Evolutionary conservation across 1,284 basidiomycete genomes (phyloP).

Genomic region (Serendipita sp.): DNA sequence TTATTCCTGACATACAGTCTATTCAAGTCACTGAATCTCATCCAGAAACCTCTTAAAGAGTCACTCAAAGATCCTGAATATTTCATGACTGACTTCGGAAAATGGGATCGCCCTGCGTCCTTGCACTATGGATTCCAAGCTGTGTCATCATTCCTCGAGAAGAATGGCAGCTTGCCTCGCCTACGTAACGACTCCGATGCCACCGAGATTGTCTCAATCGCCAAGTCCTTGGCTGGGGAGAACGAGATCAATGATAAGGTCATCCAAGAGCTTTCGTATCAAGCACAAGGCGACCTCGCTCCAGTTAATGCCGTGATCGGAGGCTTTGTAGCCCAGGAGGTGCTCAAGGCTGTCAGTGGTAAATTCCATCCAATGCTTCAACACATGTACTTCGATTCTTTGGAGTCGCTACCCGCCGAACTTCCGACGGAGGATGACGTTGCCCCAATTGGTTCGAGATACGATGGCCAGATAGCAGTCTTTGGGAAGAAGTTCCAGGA

Average conservation of each 20-base stretch:
- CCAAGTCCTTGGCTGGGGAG: conserved; percentile 66
- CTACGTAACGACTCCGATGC: conserved; percentile 82
- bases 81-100: conserved; percentile 95
- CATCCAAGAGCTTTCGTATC: conserved; percentile 77
- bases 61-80: conserved; percentile 73
- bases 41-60: conserved; percentile 84
- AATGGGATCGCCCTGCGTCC: conserved; percentile 85
- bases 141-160: conserved; percentile 64
- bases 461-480: conserved; percentile 92
- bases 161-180: conserved; percentile 60
- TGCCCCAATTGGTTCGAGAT: conserved; percentile 70
- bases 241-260: conserved; percentile 62
- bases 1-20: not conserved
- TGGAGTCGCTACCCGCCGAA: conserved; percentile 76
- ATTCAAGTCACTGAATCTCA: not conserved
- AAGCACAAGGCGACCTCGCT: conserved; percentile 85
- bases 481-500: conserved; percentile 90
- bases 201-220: conserved; percentile 49
- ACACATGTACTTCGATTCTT: conserved; percentile 92
- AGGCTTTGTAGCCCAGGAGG: conserved; percentile 96
- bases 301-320: conserved; percentile 91
- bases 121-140: conserved; percentile 95
- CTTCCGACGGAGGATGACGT: conserved; percentile 78
- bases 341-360: conserved; percentile 91
- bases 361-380: conserved; percentile 98